Evolutionary conservation across 345 rosid species (phyloP).

Genomic region (Eutrema yunnanense): DNA sequence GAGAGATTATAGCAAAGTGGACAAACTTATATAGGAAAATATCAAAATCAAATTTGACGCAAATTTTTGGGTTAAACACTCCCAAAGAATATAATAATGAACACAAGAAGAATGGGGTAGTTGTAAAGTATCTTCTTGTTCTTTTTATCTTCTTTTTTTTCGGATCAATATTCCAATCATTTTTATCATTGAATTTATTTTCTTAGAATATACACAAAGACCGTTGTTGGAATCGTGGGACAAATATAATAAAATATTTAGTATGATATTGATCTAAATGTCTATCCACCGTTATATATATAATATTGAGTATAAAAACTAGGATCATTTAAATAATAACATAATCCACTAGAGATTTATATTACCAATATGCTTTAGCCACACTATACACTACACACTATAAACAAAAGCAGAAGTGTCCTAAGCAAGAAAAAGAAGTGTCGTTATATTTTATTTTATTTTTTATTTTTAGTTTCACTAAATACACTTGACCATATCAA

Average conservation of each 20-base stretch:
- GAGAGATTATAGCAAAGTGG: no score
- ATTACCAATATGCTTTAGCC: neutral
- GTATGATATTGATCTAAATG: neutral
- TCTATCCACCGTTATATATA: neutral
- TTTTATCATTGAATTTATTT: neutral
- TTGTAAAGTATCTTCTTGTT: conserved; percentile 21
- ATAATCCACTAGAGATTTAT: conserved; percentile 7
- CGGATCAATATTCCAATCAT: neutral
- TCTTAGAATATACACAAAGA: neutral
- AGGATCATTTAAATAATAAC: neutral
- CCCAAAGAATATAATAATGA: neutral
- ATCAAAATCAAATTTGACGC: no score
- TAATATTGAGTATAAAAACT: neutral
- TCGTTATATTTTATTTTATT: neutral
- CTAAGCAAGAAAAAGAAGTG: neutral
- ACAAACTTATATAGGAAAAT: no score
- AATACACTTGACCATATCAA: neutral
- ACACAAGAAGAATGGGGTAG: neutral
- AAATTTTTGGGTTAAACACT: no score
- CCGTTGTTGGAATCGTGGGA: conserved; percentile 15
- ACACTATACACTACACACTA: neutral
- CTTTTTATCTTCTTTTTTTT: neutral
- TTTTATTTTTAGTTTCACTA: neutral
- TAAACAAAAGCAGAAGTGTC: neutral
- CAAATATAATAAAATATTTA: neutral